Percentiles rank a stretch among this genome's conserved stretches.
phyloP scores from a whole-genome alignment of 768 basidiomycete genomes.

The Suillus fuscotomentosus region DNA sequence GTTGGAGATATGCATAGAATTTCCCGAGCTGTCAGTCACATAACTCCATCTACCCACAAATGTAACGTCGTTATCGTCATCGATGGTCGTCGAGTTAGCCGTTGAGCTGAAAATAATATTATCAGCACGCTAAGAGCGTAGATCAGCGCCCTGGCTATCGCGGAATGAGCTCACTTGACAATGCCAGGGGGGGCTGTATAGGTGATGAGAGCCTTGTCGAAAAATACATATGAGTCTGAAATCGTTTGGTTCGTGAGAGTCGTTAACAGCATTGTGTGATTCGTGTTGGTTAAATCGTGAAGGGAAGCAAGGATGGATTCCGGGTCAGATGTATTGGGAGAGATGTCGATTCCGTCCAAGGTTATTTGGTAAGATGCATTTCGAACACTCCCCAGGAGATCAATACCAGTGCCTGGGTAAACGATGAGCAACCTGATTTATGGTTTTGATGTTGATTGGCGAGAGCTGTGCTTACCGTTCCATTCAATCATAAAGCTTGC shows the following conservation, averaged over 20 bases:
- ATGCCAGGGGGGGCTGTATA: constrained; percentile 31
- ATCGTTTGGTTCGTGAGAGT: constrained; percentile 36
- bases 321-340: constrained; percentile 24
- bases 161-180: constrained; percentile 32
- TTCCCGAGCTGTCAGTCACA: constrained; percentile 28
- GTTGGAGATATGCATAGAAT: constrained; percentile 30
- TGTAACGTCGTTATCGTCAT: constrained; percentile 42
- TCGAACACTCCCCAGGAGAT: constrained; percentile 52
- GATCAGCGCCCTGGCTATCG: neutral
- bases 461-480: constrained; percentile 48
- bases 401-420: constrained; percentile 59
- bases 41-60: constrained; percentile 60
- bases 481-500: constrained; percentile 57
- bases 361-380: constrained; percentile 44
- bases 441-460: constrained; percentile 2
- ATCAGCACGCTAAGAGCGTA: constrained; percentile 15
- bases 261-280: constrained; percentile 57
- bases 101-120: constrained; percentile 31
- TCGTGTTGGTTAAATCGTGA: constrained; percentile 41
- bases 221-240: constrained; percentile 43
- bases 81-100: constrained; percentile 35
- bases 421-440: neutral
- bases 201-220: constrained; percentile 56
- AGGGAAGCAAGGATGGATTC: constrained; percentile 49
- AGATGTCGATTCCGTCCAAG: constrained; percentile 46